Evolutionary conservation across 495 filamentous ascomycete genomes (phyloP).

Genomic region (Neurospora sp.): DNA sequence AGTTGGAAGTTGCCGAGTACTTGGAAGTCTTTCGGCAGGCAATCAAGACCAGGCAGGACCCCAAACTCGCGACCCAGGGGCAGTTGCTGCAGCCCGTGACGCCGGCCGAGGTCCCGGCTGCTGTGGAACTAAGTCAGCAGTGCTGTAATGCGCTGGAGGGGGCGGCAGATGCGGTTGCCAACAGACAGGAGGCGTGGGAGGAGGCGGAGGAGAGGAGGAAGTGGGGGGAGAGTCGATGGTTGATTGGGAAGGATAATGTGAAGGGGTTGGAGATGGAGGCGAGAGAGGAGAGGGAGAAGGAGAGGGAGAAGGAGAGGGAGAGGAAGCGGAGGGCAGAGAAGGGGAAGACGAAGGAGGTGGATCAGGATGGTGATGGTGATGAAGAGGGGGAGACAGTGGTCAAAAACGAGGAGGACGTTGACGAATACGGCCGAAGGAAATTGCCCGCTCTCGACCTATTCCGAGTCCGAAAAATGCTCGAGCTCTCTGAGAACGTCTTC

Average conservation of each 20-base stretch:
- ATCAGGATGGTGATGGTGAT: constrained; percentile 5
- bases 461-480: constrained; percentile 48
- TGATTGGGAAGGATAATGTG: background rate
- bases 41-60: background rate
- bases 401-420: constrained; percentile 15
- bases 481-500: constrained; percentile 56
- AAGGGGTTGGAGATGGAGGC: background rate
- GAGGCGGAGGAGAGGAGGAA: constrained; percentile 40
- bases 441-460: constrained; percentile 46
- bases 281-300: background rate
- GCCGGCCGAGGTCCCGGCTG: constrained; percentile 52
- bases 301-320: constrained; percentile 16
- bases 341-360: background rate
- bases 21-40: constrained; percentile 47
- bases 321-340: constrained; percentile 18
- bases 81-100: constrained; percentile 7
- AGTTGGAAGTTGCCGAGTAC: constrained; percentile 63
- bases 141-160: constrained; percentile 57
- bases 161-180: constrained; percentile 50
- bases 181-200: constrained; percentile 48
- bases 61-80: background rate
- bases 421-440: constrained; percentile 23
- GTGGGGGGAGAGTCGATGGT: constrained; percentile 26
- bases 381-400: background rate
- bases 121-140: constrained; percentile 58